phyloP scores from a whole-genome alignment of 2,329 filamentous ascomycete species.

The Colletotrichum echinochloae region DNA sequence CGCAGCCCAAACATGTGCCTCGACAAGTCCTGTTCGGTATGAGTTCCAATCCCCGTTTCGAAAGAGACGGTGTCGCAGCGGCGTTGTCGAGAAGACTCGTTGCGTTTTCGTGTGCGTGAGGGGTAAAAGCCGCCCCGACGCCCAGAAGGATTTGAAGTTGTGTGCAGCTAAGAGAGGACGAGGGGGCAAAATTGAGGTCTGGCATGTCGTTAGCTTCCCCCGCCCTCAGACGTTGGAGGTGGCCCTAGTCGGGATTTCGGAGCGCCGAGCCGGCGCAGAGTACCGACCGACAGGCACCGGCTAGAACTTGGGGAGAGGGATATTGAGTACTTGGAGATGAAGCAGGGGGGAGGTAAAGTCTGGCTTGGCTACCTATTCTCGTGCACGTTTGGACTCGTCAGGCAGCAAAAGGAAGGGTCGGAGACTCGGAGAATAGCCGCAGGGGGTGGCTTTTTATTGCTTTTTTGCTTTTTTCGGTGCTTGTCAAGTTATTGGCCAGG shows the following conservation, averaged over 20 bases:
- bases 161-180: background rate
- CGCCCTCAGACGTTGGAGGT: constrained; percentile 1
- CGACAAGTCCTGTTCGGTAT: background rate
- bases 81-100: background rate
- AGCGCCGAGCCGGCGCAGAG: constrained; percentile 32
- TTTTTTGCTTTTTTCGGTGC: background rate
- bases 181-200: constrained; percentile 7
- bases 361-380: constrained; percentile 6
- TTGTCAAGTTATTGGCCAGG: constrained; percentile 7
- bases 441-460: background rate
- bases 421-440: constrained; percentile 22
- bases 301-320: background rate
- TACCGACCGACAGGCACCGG: constrained; percentile 20
- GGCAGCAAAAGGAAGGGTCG: background rate
- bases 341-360: background rate
- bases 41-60: background rate
- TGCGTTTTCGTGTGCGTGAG: background rate
- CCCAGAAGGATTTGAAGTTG: constrained; percentile 1
- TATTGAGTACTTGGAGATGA: background rate
- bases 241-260: constrained; percentile 34
- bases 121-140: constrained; percentile 3
- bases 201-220: constrained; percentile 28
- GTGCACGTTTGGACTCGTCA: background rate
- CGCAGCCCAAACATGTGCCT: constrained; percentile 15
- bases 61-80: background rate